Conservation (phyloP, 2,329 filamentous ascomycete genomes). For the Fusarium mundagurra region DNA sequence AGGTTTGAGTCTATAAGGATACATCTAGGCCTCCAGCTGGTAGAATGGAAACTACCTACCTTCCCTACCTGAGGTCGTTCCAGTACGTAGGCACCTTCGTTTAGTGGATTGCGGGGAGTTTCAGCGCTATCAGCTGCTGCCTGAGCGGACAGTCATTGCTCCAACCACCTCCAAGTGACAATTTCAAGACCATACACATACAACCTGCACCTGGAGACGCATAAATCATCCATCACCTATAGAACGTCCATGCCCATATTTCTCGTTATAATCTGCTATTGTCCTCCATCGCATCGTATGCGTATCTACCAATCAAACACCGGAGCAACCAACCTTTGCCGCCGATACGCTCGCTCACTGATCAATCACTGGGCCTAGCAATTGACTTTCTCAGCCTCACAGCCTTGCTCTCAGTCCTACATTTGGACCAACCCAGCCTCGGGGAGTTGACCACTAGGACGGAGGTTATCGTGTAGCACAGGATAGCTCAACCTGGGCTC, state of each 20-base stretch:
- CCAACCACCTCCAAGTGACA: conserved; percentile 6
- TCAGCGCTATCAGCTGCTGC: conserved; percentile 4
- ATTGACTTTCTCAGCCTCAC: conserved; percentile 25
- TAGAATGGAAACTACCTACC: no score
- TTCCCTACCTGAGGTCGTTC: background rate
- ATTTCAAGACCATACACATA: background rate
- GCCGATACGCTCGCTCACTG: background rate
- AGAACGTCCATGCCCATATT: background rate
- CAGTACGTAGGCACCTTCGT: background rate
- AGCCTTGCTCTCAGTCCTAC: conserved; percentile 14
- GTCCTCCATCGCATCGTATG: background rate
- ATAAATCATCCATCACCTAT: background rate
- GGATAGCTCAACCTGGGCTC: background rate
- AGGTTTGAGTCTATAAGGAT: background rate
- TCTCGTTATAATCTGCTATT: background rate
- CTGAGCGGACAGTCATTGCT: conserved; percentile 4
- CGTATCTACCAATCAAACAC: background rate
- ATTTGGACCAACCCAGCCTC: conserved; percentile 2
- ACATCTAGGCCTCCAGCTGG: background rate
- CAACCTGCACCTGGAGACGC: conserved; percentile 3
- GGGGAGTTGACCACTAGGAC: conserved; percentile 10
- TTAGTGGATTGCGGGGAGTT: conserved; percentile 12
- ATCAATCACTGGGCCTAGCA: conserved; percentile 14
- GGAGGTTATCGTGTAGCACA: conserved; percentile 2
- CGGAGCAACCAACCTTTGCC: background rate